Conservation (phyloP, 2,329 filamentous ascomycete species). For the Colletotrichum lini region DNA sequence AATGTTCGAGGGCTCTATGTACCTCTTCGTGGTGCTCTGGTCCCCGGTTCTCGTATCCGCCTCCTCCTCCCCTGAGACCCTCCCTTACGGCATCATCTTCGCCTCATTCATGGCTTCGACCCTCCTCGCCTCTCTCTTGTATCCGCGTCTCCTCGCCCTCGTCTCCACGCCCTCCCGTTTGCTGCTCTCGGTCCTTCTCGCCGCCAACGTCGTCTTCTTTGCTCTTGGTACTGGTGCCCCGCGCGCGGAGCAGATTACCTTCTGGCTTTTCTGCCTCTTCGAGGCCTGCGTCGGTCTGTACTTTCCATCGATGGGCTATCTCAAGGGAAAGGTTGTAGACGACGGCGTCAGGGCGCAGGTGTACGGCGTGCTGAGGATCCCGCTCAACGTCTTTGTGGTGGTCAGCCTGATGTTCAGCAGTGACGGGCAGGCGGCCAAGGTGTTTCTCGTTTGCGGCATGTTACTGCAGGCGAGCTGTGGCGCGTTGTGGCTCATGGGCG, state of each 20-base stretch:
- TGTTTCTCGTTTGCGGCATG: constrained; percentile 51
- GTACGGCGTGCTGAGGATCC: constrained; percentile 68
- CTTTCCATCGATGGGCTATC: constrained; percentile 66
- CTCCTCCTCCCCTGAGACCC: constrained; percentile 44
- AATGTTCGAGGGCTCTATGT: constrained; percentile 72
- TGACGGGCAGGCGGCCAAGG: constrained; percentile 47
- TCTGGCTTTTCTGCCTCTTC: constrained; percentile 70
- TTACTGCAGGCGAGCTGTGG: constrained; percentile 49
- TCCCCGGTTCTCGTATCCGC: constrained; percentile 63
- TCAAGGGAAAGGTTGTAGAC: constrained; percentile 67
- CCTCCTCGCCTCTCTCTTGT: constrained; percentile 70
- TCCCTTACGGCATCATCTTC: constrained; percentile 68
- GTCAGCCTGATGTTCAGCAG: constrained; percentile 59
- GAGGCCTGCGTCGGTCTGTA: constrained; percentile 70
- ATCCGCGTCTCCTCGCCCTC: constrained; percentile 48
- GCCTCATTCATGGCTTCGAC: constrained; percentile 72
- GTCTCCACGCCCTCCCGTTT: constrained; percentile 44
- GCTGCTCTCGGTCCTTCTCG: constrained; percentile 56
- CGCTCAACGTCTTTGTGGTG: constrained; percentile 71
- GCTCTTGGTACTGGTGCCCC: constrained; percentile 49
- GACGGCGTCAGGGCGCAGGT: constrained; percentile 67
- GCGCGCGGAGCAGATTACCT: constrained; percentile 57
- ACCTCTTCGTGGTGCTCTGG: constrained; percentile 74
- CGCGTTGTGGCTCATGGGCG: constrained; percentile 46
- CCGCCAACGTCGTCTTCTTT: constrained; percentile 55